Percentiles rank a stretch among this genome's conserved stretches.
phyloP scores from a whole-genome alignment of 1,284 basidiomycete species.

The Takashimella tepidaria region DNA sequence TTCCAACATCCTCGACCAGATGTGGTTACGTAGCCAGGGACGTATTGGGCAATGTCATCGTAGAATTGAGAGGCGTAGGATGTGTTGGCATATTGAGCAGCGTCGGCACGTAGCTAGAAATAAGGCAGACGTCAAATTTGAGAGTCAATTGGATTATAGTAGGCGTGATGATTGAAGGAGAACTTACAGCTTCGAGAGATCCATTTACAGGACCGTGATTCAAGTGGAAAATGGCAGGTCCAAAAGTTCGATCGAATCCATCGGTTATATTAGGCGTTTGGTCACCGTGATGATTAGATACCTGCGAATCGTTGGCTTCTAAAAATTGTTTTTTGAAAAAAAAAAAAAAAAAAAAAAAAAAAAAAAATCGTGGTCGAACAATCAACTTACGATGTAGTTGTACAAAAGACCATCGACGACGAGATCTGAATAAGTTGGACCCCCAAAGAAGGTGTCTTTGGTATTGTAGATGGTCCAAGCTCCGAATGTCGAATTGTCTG shows the following conservation, averaged over 20 bases:
- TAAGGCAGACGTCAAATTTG: slow-evolving; percentile 8
- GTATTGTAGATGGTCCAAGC: slow-evolving; percentile 37
- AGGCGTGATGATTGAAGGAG: slow-evolving; percentile 15
- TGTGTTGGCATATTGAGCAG: slow-evolving; percentile 15
- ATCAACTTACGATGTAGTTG: slow-evolving; percentile 28
- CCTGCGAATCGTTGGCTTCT: slow-evolving; percentile 6
- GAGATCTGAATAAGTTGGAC: slow-evolving; percentile 29
- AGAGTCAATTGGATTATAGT: no score
- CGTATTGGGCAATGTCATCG: slow-evolving; percentile 27
- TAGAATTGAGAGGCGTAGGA: slow-evolving; percentile 31
- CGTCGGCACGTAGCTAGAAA: slow-evolving; percentile 16
- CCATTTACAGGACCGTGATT: slow-evolving; percentile 11
- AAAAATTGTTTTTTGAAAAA: no score
- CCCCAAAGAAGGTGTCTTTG: slow-evolving; percentile 33
- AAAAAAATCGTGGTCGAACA: no score
- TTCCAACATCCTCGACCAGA: slow-evolving; percentile 22
- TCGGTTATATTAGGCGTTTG: slow-evolving; percentile 27
- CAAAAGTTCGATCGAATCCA: slow-evolving; percentile 37
- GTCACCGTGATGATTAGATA: slow-evolving; percentile 35
- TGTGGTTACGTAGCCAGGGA: slow-evolving; percentile 25
- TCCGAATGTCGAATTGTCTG: slow-evolving; percentile 25
- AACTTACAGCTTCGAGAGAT: slow-evolving; percentile 1
- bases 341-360: no score
- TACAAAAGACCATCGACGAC: slow-evolving; percentile 35
- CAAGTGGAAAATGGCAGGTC: slow-evolving; percentile 28